phyloP scores from a whole-genome alignment of 73 alveolate species.

The Paramecium pentaurelia region DNA sequence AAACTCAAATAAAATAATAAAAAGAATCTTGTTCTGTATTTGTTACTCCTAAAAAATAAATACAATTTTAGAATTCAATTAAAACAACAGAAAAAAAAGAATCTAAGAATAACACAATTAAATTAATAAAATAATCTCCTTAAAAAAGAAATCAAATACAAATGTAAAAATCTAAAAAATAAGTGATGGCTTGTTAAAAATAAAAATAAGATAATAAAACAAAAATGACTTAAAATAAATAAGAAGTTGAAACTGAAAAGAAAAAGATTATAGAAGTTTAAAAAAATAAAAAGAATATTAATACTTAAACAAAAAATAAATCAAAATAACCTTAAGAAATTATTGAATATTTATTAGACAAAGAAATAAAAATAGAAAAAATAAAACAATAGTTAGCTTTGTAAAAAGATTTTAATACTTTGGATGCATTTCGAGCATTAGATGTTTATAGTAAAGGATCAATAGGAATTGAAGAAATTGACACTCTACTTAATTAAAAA shows the following conservation, averaged over 20 bases:
- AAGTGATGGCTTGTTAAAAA: neutral
- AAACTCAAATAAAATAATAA: neutral
- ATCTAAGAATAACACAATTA: neutral
- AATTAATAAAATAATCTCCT: neutral
- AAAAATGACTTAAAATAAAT: neutral
- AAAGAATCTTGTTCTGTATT: neutral
- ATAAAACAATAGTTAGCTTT: neutral
- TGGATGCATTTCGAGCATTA: neutral
- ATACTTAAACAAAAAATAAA: neutral
- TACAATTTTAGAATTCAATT: neutral
- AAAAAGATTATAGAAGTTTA: neutral
- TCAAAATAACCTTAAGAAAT: neutral
- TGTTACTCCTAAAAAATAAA: neutral
- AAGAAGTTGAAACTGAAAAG: neutral
- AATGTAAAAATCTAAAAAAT: neutral
- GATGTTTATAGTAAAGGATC: constrained; percentile 10
- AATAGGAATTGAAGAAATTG: neutral
- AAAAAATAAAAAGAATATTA: neutral
- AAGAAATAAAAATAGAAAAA: constrained; percentile 19
- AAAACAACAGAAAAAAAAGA: neutral
- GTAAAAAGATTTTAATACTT: constrained; percentile 3
- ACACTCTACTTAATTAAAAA: neutral
- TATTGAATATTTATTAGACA: neutral
- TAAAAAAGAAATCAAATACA: neutral
- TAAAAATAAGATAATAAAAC: neutral